Percentiles rank a stretch among this genome's conserved stretches.
These are phyloP conservation scores for Dendrocalamus sinicus DNA, from an alignment of 176 grass and related monocot species.

Conservation along the genomic window DNA sequence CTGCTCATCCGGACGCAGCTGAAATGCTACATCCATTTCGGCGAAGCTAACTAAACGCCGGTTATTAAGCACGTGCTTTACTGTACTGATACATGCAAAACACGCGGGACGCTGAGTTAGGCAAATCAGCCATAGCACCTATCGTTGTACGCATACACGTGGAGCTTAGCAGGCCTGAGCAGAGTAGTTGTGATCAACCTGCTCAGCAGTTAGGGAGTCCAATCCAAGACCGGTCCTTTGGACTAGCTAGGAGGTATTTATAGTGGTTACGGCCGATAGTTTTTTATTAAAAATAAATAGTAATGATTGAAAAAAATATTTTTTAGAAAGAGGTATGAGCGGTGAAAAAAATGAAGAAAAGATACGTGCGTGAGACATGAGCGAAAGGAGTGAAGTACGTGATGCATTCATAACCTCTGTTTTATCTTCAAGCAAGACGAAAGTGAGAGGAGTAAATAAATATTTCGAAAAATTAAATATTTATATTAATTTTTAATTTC, in stretches of 20 bases:
- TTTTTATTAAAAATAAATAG: too few species aligned
- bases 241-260: background rate
- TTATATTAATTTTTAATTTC: too few species aligned
- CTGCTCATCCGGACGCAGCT: background rate
- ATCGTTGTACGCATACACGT: slow-evolving; percentile 2
- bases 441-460: too few species aligned
- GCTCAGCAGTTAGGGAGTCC: slow-evolving; percentile 29
- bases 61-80: slow-evolving; percentile 17
- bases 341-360: too few species aligned
- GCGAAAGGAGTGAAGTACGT: accelerated
- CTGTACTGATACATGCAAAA: background rate
- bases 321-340: too few species aligned
- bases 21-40: background rate
- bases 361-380: too few species aligned
- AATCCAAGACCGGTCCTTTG: background rate
- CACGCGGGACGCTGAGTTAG: slow-evolving; percentile 2
- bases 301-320: accelerated
- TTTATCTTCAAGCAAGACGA: too few species aligned
- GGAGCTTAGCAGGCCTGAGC: slow-evolving; percentile 10
- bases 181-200: slow-evolving; percentile 46
- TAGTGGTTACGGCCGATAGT: too few species aligned
- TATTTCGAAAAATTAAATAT: too few species aligned
- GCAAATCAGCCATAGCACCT: slow-evolving; percentile 43
- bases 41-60: background rate
- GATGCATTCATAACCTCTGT: too few species aligned